Evolutionary conservation across 495 filamentous ascomycete genomes (phyloP).

Genomic region (Platismatia glauca): DNA sequence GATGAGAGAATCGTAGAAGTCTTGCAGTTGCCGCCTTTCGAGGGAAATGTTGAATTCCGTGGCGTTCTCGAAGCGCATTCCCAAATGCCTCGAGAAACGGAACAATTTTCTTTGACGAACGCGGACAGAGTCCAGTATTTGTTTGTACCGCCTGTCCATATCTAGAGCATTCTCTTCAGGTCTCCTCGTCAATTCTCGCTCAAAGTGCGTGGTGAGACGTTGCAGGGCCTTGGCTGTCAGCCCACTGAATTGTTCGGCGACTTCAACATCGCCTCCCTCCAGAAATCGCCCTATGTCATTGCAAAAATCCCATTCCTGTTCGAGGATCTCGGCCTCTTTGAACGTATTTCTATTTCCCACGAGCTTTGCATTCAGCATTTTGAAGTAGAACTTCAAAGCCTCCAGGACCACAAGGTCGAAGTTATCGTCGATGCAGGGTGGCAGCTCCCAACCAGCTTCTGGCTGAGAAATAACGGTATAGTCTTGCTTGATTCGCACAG

Average conservation of each 20-base stretch:
- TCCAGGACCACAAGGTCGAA: conserved; percentile 95
- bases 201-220: conserved; percentile 80
- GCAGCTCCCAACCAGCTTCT: conserved; percentile 89
- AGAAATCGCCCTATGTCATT: conserved; percentile 85
- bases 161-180: conserved; percentile 75
- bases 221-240: conserved; percentile 85
- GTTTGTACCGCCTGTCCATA: conserved; percentile 95
- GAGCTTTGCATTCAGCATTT: conserved; percentile 92
- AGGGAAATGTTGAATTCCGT: conserved; percentile 84
- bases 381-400: conserved; percentile 94
- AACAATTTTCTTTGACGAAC: conserved; percentile 85
- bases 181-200: conserved; percentile 74
- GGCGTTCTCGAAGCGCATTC: conserved; percentile 89
- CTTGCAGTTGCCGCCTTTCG: conserved; percentile 51
- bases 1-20: conserved; percentile 74
- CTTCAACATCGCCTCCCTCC: conserved; percentile 87
- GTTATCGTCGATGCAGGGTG: conserved; percentile 91
- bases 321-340: conserved; percentile 94
- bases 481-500: conserved; percentile 82
- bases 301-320: conserved; percentile 94
- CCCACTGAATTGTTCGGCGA: conserved; percentile 96
- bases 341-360: conserved; percentile 98
- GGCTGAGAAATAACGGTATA: conserved; percentile 77
- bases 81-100: conserved; percentile 77
- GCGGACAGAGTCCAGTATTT: conserved; percentile 86